Evolutionary conservation across 2,329 filamentous ascomycete species (phyloP), one percentile per base, ranked within the genome.

Genomic region (Colletotrichum theobromicola): DNA sequence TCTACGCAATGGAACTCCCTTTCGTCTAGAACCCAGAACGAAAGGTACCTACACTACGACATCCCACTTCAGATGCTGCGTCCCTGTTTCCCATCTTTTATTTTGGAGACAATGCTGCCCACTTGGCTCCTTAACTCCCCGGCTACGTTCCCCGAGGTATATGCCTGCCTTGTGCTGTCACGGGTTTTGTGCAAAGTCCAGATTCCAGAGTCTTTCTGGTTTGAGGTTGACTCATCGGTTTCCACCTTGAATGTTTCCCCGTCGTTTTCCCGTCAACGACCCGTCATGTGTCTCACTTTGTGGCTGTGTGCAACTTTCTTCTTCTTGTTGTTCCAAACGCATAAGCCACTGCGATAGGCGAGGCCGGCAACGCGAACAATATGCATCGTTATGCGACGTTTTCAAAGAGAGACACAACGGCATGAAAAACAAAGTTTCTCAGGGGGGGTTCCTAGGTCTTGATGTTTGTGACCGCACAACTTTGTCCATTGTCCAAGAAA

Each of bases 211-310:
- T 34, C 60, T 65, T 18, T 58, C 24, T 30, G 46, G 66, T 70
- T 74, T 70, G 71, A 70, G 35, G 50, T 74, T 74, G 71, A 74
- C 71, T 70, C 71, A 74, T 74, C 67, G 37, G 10, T 50, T 66
- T 35, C 42, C 21, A 57, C 64, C 26, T 35, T 21, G 30, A 34
- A 32, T 55, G 55, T 63, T 55, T 55, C 42, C 46, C 65, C 28
- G 30, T 42, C 64, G 53, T 50, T 61, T 37, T 67, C 69, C 63
- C 64, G 46, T 57, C 46, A 57, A 26, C 13, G 37, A 46, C 21
- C 61, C 15, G 55, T 62, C 64, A 32, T 57, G 53, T 64, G 35
- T 73, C 35, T 73, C 60, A 34, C 12, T 18, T 28, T 15, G 55
- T 28, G 55, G n/a, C 34, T 60, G 24, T 16, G 35, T 64, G 50